Base-by-base conservation (phyloP, 768 basidiomycete genomes). In the Lactifluus rugatus region DNA sequence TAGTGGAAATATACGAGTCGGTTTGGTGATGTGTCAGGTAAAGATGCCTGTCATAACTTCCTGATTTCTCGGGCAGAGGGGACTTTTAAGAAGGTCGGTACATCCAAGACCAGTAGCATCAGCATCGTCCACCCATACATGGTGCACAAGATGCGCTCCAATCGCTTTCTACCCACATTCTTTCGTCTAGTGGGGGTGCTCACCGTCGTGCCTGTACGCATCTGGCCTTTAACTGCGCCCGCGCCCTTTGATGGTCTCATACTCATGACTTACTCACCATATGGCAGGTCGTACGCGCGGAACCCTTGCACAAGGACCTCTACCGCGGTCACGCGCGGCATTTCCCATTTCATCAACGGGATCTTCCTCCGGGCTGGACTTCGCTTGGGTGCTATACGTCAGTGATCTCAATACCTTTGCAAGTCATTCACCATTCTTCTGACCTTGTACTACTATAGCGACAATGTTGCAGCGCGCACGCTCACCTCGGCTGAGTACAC, bases 351-450 rank as follows among this genome's bases (percentile, higher is more conserved):
- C 37, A 52, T 5, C 42, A 57, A 42, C 48, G 54, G 41, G 48
- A 31, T 56, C 75, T 86, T 51, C 83, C 82, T 8, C 72, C 72
- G 2, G 73, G 69, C 49, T 88, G 84, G 84, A 73, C 73, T 17
- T 75, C 76, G 16, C 68, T 75, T 56, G 83, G 84, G 66, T 88
- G 86, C 64, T 81, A 79, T 71, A 78, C 76, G 85, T 86, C 59
- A 48, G 73, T 69, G 44, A 47, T 50, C 36, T 44, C 55, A 48
- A 45, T 52, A 9, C 11, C 23, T 5, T 51, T 25, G 6, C 44
- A 21, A 21, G 25, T 51, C 32, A 7, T 31, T 31, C 3, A 17
- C 25, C 25, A 13, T 48, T 48, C 51, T 71, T 73, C 19, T 68
- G 74, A 44, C 74, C 8, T 73, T 69, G 2, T 53, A 41, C 39